Conservation (phyloP, 2,329 filamentous ascomycete species). For the Aspergillus felis region DNA sequence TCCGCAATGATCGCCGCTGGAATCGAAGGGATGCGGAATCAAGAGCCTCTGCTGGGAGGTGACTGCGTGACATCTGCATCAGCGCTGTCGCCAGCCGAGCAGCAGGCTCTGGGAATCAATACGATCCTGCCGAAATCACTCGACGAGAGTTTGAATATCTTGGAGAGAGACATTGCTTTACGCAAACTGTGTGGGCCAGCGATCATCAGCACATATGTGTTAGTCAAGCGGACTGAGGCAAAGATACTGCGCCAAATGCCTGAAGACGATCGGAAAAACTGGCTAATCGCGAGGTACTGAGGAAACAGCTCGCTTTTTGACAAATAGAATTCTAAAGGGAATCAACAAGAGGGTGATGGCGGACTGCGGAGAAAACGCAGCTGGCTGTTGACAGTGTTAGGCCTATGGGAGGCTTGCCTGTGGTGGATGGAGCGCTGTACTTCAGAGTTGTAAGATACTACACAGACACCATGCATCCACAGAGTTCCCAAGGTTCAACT, state of each 20-base stretch:
- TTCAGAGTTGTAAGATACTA: no score
- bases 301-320: not conserved
- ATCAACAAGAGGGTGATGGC: no score
- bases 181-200: not conserved
- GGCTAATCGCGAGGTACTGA: not conserved
- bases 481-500: no score
- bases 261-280: not conserved
- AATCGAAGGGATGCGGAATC: conserved; percentile 8
- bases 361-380: no score
- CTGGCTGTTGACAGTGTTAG: no score
- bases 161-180: not conserved
- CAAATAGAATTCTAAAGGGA: not conserved
- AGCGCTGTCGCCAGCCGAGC: not conserved
- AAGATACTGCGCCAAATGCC: not conserved
- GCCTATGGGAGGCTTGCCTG: no score
- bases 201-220: not conserved
- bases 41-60: not conserved
- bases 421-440: no score
- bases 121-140: not conserved
- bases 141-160: not conserved
- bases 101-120: not conserved
- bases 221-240: not conserved
- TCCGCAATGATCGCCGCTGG: conserved; percentile 21
- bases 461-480: no score
- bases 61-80: not conserved